Percentiles rank a stretch among this genome's conserved stretches.
These are phyloP conservation scores for Linnemannia zychae DNA, from an alignment of 192 early-diverging fungal genomes.

Conservation along the genomic window DNA sequence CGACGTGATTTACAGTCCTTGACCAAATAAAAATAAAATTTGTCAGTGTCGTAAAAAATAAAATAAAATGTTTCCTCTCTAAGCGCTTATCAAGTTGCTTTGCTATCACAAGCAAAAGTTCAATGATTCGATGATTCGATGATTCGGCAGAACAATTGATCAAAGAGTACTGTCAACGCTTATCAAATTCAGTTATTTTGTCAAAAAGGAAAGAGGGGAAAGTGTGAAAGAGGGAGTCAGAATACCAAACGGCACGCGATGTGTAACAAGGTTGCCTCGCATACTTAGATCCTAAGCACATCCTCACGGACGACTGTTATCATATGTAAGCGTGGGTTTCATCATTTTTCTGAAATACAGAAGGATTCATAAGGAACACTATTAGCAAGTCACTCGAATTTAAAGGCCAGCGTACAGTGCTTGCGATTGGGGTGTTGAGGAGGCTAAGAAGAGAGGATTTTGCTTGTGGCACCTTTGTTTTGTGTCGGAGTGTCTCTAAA, in stretches of 20 bases:
- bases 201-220: background rate
- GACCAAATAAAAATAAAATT: background rate
- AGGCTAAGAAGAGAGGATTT: background rate
- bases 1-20: background rate
- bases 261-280: conserved; percentile 55
- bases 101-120: too few relatives aligned
- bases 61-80: too few relatives aligned
- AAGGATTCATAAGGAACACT: conserved; percentile 32
- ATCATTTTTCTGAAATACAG: conserved; percentile 51
- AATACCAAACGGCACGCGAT: conserved; percentile 55
- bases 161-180: too few relatives aligned
- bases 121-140: too few relatives aligned
- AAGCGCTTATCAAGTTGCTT: too few relatives aligned
- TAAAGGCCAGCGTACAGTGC: background rate
- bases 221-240: conserved; percentile 20
- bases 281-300: conserved; percentile 48
- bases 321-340: conserved; percentile 37
- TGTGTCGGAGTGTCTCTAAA: background rate
- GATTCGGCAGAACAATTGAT: too few relatives aligned
- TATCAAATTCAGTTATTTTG: too few relatives aligned
- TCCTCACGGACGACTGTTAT: conserved; percentile 42
- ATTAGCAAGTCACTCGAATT: conserved; percentile 12
- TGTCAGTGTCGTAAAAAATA: too few relatives aligned
- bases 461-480: background rate
- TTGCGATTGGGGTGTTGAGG: background rate